Percentiles rank a stretch among this genome's conserved stretches.
phyloP scores from a whole-genome alignment of 257 asterid genomes.

The Scutellaria galericulata region DNA sequence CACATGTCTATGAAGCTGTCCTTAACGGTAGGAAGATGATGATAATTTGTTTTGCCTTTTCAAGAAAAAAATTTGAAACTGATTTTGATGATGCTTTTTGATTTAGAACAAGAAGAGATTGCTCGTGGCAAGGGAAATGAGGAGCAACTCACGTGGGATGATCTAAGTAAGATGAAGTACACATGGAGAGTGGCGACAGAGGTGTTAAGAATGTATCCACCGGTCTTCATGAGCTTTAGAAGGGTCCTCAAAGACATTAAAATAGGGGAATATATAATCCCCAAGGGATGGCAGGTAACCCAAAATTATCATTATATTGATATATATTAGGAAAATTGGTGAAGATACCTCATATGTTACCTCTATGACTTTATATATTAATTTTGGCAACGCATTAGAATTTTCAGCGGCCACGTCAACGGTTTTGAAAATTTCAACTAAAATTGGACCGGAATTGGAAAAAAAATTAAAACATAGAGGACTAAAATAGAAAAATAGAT shows the following conservation, averaged over 20 bases:
- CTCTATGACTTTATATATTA: too few relatives aligned
- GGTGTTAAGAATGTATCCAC: not conserved
- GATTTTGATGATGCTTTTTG: not conserved
- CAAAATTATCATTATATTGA: too few relatives aligned
- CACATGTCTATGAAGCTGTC: too few relatives aligned
- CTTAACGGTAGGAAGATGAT: not conserved
- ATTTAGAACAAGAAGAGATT: not conserved
- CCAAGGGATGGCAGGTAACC: not conserved
- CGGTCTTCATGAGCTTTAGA: not conserved
- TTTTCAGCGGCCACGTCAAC: too few relatives aligned
- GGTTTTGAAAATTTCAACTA: too few relatives aligned
- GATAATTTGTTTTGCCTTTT: not conserved
- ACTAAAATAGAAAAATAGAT: too few relatives aligned
- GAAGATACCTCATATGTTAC: too few relatives aligned
- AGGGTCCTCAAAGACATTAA: not conserved
- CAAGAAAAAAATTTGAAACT: too few relatives aligned
- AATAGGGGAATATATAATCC: not conserved
- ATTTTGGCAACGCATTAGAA: too few relatives aligned
- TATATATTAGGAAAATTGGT: too few relatives aligned
- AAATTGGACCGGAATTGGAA: too few relatives aligned
- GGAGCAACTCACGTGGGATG: not conserved
- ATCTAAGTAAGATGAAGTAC: not conserved
- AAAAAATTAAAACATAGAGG: too few relatives aligned
- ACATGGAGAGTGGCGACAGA: not conserved
- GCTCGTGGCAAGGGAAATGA: not conserved